Percentiles rank a stretch among this genome's conserved stretches.
Conservation (phyloP, 2,329 filamentous ascomycete genomes). For the Geosmithia flava region DNA sequence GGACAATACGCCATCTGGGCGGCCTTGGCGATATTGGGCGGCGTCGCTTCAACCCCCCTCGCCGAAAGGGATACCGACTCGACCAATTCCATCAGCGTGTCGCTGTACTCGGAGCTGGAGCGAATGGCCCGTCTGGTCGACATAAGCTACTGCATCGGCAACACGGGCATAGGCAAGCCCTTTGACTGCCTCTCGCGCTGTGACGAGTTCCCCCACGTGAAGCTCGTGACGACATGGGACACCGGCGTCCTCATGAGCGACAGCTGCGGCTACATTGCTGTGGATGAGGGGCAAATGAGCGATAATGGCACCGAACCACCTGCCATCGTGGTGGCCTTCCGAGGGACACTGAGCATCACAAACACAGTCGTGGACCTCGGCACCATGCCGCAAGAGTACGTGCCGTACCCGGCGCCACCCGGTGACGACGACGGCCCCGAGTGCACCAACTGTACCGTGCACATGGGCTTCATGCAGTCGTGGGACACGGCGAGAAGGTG, state of each 20-base stretch:
- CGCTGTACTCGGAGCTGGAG: conserved; percentile 71
- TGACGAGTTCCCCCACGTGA: conserved; percentile 66
- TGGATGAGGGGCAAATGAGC: conserved; percentile 48
- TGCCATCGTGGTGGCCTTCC: conserved; percentile 72
- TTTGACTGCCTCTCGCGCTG: conserved; percentile 82
- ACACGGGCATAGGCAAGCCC: conserved; percentile 66
- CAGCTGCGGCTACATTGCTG: conserved; percentile 83
- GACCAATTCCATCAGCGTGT: conserved; percentile 32
- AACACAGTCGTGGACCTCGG: conserved; percentile 88
- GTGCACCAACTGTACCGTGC: conserved; percentile 84
- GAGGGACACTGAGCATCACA: conserved; percentile 86
- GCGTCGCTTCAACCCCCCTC: background rate
- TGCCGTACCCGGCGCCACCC: conserved; percentile 61
- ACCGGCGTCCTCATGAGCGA: conserved; percentile 79
- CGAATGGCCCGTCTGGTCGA: conserved; percentile 86
- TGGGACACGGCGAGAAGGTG: conserved; percentile 64
- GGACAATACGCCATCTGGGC: too few species aligned
- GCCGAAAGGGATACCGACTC: background rate
- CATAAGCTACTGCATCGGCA: conserved; percentile 86
- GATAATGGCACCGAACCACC: conserved; percentile 3
- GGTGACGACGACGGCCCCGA: conserved; percentile 29
- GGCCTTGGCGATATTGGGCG: background rate
- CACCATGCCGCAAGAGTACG: conserved; percentile 79
- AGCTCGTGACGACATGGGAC: conserved; percentile 77
- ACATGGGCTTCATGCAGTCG: conserved; percentile 76